Percentiles rank a stretch among this genome's conserved stretches.
These are phyloP conservation scores for Penicillium lagena DNA, from an alignment of 495 filamentous ascomycete genomes.

Conservation along the genomic window DNA sequence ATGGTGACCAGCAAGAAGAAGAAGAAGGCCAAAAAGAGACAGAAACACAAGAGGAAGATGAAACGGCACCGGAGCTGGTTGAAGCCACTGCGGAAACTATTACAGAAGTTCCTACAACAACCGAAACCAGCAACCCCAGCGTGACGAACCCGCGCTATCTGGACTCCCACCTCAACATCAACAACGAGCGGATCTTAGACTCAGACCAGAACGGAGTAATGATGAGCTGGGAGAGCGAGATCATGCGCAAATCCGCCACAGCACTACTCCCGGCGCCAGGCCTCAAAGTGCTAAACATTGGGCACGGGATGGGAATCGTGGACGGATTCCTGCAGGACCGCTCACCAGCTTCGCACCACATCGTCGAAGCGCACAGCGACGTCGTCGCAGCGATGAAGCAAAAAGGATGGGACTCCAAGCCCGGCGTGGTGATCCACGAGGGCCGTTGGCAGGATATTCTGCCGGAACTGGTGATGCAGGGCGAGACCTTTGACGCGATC, in stretches of 20 bases:
- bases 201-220: conserved; percentile 82
- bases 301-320: conserved; percentile 95
- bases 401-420: conserved; percentile 58
- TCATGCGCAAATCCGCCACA: conserved; percentile 76
- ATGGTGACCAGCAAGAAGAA: conserved; percentile 26
- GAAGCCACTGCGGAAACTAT: conserved; percentile 16
- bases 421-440: conserved; percentile 57
- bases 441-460: conserved; percentile 84
- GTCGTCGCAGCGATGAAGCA: conserved; percentile 65
- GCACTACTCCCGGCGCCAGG: conserved; percentile 52
- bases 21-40: conserved; percentile 18
- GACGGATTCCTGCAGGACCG: conserved; percentile 73
- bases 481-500: conserved; percentile 77
- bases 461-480: conserved; percentile 60
- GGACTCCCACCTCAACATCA: conserved; percentile 67
- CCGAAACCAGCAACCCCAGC: conserved; percentile 20
- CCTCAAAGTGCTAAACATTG: conserved; percentile 78
- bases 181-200: conserved; percentile 70
- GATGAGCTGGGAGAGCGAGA: conserved; percentile 93
- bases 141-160: conserved; percentile 69
- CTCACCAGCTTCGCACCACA: conserved; percentile 64
- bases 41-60: conserved; percentile 6
- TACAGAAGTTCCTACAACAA: conserved; percentile 11
- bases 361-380: conserved; percentile 85
- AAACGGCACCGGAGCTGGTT: conserved; percentile 25